Evolutionary conservation across 208 protist genomes (phyloP).

Genomic region (Tritrichomonas musculus): DNA sequence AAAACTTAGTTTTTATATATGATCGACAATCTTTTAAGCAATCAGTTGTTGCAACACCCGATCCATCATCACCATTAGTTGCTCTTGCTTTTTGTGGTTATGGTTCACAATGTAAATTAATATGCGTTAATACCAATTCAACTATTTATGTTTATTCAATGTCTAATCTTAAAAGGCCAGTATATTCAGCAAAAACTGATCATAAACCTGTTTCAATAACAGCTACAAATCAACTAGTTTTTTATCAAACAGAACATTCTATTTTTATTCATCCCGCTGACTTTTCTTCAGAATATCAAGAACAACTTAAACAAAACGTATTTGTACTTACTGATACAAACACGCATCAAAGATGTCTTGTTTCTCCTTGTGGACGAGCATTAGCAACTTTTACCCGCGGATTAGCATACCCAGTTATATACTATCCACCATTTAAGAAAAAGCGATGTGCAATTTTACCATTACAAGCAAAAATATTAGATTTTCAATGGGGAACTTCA

Average conservation of each 20-base stretch:
- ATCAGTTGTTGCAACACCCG: not conserved
- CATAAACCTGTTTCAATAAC: not conserved
- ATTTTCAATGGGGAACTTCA: not conserved
- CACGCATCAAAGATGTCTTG: not conserved
- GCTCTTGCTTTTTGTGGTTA: not conserved
- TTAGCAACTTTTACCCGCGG: not conserved
- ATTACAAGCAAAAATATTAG: not conserved
- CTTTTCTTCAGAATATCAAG: not conserved
- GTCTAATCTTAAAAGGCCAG: not conserved
- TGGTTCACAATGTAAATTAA: not conserved
- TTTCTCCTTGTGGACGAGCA: not conserved
- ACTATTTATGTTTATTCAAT: not conserved
- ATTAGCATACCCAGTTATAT: not conserved
- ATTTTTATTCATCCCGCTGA: no score
- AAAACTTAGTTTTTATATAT: not conserved
- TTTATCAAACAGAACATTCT: not conserved
- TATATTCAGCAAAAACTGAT: not conserved
- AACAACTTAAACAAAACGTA: not conserved
- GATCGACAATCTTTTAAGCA: not conserved
- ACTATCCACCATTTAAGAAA: not conserved
- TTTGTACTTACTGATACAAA: not conserved
- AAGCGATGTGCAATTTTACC: not conserved
- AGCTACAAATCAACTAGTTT: not conserved
- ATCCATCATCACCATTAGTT: not conserved
- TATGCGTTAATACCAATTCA: not conserved